Evolutionary conservation across 108 stramenopile species (phyloP).

Genomic region (Tribonema minus): DNA sequence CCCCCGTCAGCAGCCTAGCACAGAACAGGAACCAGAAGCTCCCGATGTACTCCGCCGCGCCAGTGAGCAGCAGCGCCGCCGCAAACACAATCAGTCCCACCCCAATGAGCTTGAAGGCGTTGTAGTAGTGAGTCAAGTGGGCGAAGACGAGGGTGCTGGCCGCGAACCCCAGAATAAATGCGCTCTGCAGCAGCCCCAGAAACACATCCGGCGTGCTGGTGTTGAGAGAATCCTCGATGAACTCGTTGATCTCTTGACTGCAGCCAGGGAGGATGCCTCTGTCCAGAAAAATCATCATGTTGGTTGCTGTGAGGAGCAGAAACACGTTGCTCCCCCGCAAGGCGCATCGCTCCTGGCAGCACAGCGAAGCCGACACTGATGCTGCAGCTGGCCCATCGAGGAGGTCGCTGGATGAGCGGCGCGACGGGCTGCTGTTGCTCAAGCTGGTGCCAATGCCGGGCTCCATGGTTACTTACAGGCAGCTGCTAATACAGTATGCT

Average conservation of each 20-base stretch:
- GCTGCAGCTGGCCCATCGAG: too few species aligned
- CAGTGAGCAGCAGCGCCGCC: constrained; percentile 27
- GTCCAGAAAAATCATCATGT: constrained; percentile 16
- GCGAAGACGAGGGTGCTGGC: constrained; percentile 31
- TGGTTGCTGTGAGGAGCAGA: constrained; percentile 17
- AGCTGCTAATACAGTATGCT: too few species aligned
- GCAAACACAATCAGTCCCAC: constrained; percentile 47
- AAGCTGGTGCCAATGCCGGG: too few species aligned
- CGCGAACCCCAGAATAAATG: constrained; percentile 54
- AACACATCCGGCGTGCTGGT: constrained; percentile 47
- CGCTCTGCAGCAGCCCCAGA: constrained; percentile 51
- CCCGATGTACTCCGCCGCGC: constrained; percentile 14
- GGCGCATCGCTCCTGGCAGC: too few species aligned
- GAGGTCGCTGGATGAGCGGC: too few species aligned
- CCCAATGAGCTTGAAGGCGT: constrained; percentile 48
- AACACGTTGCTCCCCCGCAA: constrained; percentile 16
- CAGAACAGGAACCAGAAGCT: constrained; percentile 48
- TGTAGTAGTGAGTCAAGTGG: constrained; percentile 34
- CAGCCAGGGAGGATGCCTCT: constrained; percentile 50
- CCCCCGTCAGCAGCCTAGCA: constrained; percentile 47
- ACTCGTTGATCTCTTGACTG: constrained; percentile 42
- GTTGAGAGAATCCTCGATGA: constrained; percentile 31
- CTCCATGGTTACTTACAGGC: too few species aligned
- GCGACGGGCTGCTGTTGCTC: too few species aligned
- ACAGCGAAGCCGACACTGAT: too few species aligned